Evolutionary conservation across 2,329 filamentous ascomycete species (phyloP).

Genomic region (Arthrobotrys entomopaga): DNA sequence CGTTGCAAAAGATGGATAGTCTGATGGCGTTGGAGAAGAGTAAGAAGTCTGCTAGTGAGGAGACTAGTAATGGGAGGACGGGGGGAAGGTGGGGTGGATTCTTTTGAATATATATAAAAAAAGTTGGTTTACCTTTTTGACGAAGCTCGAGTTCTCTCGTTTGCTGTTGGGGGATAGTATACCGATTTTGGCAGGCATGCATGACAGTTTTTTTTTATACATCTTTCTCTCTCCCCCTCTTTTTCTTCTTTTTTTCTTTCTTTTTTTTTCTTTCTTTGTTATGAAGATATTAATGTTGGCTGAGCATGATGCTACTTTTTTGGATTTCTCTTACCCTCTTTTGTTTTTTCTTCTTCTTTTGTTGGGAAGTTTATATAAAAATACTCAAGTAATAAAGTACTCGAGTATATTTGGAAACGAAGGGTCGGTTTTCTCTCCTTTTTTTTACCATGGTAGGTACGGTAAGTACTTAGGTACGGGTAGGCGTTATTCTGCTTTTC

Average conservation of each 20-base stretch:
- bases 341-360: not conserved
- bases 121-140: no score
- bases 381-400: not conserved
- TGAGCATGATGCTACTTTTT: not conserved
- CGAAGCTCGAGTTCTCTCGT: no score
- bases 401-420: not conserved
- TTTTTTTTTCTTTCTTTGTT: not conserved
- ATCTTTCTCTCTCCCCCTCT: not conserved
- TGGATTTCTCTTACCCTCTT: not conserved
- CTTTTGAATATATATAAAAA: constrained; percentile 34
- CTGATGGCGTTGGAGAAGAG: constrained; percentile 78
- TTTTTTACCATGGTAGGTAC: constrained; percentile 1
- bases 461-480: no score
- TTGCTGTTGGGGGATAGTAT: not conserved
- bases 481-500: no score
- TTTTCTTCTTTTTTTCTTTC: no score
- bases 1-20: constrained; percentile 94
- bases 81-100: constrained; percentile 53
- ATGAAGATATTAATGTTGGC: constrained; percentile 7
- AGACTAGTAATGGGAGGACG: constrained; percentile 13
- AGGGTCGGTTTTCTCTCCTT: not conserved
- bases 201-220: not conserved
- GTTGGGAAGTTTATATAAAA: not conserved
- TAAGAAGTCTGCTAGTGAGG: constrained; percentile 57
- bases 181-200: not conserved